Evolutionary conservation across 169 alveolate species (phyloP).

Genomic region (Cryptosporidium xiaoi): DNA sequence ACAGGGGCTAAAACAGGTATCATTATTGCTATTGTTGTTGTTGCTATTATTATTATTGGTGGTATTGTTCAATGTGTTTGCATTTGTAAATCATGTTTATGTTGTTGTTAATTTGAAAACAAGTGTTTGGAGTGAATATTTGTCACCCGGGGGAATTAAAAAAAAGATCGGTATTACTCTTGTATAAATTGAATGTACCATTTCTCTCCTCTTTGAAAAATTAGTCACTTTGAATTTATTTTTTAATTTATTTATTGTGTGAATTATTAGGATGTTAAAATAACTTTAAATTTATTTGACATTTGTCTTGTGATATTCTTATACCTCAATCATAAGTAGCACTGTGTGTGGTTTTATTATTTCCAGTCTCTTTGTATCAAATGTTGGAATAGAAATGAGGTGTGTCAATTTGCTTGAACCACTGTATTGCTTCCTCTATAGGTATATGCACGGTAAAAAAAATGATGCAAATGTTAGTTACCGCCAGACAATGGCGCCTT

Average conservation of each 20-base stretch:
- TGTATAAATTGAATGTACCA: background rate
- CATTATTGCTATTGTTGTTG: conserved; percentile 57
- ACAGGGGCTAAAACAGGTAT: conserved; percentile 69
- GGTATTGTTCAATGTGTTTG: conserved; percentile 66
- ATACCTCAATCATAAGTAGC: no score
- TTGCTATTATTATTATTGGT: conserved; percentile 56
- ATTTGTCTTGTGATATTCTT: no score
- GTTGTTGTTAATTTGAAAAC: background rate
- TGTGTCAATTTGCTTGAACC: background rate
- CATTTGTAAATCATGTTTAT: conserved; percentile 51
- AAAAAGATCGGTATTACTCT: no score
- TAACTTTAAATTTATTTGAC: background rate
- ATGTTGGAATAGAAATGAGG: no score
- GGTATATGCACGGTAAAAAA: no score
- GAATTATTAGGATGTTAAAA: background rate
- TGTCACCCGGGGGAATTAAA: no score
- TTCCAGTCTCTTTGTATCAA: no score
- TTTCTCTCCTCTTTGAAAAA: background rate
- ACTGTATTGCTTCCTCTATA: background rate
- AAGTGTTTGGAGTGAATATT: no score
- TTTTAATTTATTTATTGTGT: background rate
- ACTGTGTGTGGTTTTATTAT: no score
- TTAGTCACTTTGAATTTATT: background rate
- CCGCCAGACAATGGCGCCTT: conserved; percentile 5
- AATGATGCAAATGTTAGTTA: background rate